phyloP scores from a whole-genome alignment of 192 early-diverging fungal species.

The Coemansia reversa region DNA sequence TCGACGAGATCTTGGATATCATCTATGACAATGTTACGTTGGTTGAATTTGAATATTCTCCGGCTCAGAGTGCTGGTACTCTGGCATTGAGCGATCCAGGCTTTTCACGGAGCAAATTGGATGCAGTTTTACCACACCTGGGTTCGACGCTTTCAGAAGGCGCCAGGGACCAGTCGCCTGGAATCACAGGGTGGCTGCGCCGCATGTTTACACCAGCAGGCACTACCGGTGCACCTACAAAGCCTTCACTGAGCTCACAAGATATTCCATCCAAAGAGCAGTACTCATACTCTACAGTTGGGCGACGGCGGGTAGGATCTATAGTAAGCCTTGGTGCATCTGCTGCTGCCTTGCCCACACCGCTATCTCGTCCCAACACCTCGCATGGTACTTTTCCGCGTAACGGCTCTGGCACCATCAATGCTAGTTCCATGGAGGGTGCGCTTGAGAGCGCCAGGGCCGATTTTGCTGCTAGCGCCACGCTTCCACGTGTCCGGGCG shows the following conservation, averaged over 20 bases:
- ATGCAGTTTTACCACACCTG: background rate
- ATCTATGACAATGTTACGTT: slow-evolving; percentile 55
- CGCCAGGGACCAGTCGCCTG: slow-evolving; percentile 22
- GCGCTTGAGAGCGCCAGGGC: slow-evolving; percentile 6
- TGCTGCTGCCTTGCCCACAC: slow-evolving; percentile 2
- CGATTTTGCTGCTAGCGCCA: background rate
- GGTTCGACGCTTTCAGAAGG: slow-evolving; percentile 2
- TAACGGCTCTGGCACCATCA: background rate
- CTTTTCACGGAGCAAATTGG: background rate
- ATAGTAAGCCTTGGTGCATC: slow-evolving; percentile 12
- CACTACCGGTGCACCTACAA: slow-evolving; percentile 3
- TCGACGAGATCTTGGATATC: slow-evolving; percentile 72
- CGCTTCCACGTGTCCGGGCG: slow-evolving; percentile 22
- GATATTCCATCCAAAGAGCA: slow-evolving; percentile 46
- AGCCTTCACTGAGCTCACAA: slow-evolving; percentile 31
- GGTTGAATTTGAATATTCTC: slow-evolving; percentile 52
- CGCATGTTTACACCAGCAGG: slow-evolving; percentile 44
- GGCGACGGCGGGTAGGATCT: slow-evolving; percentile 26
- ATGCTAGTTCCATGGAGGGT: background rate
- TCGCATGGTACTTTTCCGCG: slow-evolving; percentile 29
- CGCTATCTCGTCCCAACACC: slow-evolving; percentile 25
- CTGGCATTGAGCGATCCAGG: slow-evolving; percentile 1
- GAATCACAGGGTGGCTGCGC: slow-evolving; percentile 42
- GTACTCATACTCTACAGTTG: slow-evolving; percentile 42
- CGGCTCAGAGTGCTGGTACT: slow-evolving; percentile 8